Evolutionary conservation across 2,329 filamentous ascomycete genomes (phyloP).

Genomic region (Drechslerella dactyloides): DNA sequence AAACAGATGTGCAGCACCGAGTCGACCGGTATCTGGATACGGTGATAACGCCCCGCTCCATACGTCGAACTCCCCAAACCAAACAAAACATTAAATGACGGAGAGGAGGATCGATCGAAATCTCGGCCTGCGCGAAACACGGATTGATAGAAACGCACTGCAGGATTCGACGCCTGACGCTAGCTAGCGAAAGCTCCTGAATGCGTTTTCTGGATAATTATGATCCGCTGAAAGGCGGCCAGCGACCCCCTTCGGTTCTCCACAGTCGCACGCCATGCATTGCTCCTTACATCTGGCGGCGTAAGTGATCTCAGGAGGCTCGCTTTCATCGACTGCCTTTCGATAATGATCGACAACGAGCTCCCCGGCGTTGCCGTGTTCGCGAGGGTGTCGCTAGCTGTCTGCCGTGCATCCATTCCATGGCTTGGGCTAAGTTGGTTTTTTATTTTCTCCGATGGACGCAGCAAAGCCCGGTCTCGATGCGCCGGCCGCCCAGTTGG

Average conservation of each 20-base stretch:
- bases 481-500: not conserved
- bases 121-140: conserved; percentile 1
- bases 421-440: not conserved
- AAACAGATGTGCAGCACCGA: too few species aligned
- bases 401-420: conserved; percentile 1
- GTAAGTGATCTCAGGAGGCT: conserved; percentile 9
- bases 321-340: conserved; percentile 14
- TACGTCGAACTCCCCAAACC: not conserved
- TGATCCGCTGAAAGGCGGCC: not conserved
- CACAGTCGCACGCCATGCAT: conserved; percentile 4
- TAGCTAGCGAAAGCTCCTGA: too few species aligned
- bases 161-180: conserved; percentile 1
- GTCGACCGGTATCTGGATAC: not conserved
- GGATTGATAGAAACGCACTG: conserved; percentile 5
- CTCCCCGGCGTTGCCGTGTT: conserved; percentile 37
- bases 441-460: conserved; percentile 2
- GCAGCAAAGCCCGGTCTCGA: not conserved
- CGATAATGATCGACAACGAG: conserved; percentile 19
- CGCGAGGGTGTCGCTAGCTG: conserved; percentile 23
- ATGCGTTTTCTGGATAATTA: not conserved
- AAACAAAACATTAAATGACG: conserved; percentile 1
- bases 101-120: conserved; percentile 7
- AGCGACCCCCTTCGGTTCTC: not conserved
- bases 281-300: not conserved
- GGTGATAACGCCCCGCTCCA: too few species aligned